phyloP scores from a whole-genome alignment of 805 yeast species.

The Suhomyces sp. region DNA sequence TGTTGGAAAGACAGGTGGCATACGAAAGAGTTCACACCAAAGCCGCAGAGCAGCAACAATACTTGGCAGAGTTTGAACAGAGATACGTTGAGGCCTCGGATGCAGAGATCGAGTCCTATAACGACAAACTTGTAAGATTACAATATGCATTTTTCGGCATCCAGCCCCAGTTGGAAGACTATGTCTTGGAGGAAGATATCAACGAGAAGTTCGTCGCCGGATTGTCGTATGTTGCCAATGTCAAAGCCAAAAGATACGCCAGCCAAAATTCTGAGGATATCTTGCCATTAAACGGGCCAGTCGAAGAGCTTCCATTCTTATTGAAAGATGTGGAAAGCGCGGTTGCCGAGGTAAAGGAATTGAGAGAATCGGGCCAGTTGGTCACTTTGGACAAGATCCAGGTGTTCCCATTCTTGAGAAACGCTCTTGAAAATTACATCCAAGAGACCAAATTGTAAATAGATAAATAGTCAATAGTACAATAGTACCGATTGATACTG shows the following conservation, averaged over 20 bases:
- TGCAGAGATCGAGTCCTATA: constrained; percentile 49
- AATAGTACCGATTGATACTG: no score
- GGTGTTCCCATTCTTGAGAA: constrained; percentile 36
- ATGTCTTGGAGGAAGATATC: constrained; percentile 55
- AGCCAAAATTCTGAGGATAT: constrained; percentile 16
- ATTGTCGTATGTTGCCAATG: constrained; percentile 60
- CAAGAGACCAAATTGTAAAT: constrained; percentile 3
- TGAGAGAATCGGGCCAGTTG: constrained; percentile 41
- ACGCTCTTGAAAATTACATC: constrained; percentile 23
- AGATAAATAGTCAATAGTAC: no score
- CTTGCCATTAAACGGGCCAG: constrained; percentile 36
- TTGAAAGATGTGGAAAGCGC: constrained; percentile 35
- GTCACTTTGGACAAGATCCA: constrained; percentile 36
- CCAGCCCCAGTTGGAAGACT: constrained; percentile 57
- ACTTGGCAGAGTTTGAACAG: constrained; percentile 55
- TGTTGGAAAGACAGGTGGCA: constrained; percentile 80
- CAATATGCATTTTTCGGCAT: constrained; percentile 86
- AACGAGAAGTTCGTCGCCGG: constrained; percentile 56
- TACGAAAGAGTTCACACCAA: constrained; percentile 56
- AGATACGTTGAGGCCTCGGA: constrained; percentile 54
- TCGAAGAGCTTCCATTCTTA: constrained; percentile 43
- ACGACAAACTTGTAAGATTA: constrained; percentile 70
- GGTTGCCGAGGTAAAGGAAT: constrained; percentile 43
- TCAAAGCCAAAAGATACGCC: constrained; percentile 50
- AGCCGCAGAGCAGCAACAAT: constrained; percentile 40